Evolutionary conservation across 164 flowering plant genomes (phyloP), one percentile per base, ranked within the genome.

Genomic region (Aristolochia contorta): DNA sequence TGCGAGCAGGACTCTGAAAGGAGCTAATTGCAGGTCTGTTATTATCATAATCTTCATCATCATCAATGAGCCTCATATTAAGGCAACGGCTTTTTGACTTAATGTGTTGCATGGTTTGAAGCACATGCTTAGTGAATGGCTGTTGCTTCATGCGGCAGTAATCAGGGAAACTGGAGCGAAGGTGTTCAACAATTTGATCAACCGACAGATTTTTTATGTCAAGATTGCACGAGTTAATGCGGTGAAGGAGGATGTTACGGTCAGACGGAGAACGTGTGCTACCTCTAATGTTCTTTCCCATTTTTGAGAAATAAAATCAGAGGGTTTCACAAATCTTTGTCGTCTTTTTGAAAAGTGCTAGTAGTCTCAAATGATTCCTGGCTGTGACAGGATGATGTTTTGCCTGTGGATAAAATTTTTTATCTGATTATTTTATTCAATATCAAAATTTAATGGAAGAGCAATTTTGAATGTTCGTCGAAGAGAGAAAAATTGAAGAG

Each of bases 101-200:
- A 7, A 46, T 65, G 20, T 15, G 20, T 6, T 66, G 62, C 12
- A 83, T 76, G 37, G 71, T 24, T 57, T 62, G 53, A 2, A 57
- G 56, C 47, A 88, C 86, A 4, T 25, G 15, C 0, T 16, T 56
- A 3, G 69, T 52, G 62, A 88, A 72, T 4, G 79, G 75, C 9
- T 59, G 69, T 12, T 21, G 67, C 73, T 72, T 74, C 47, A 57
- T 47, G 22, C 86, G 82, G 13, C 53, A 27, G 71, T 79, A 84
- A 5, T 79, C 80, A 0, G 84, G 84, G 64, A 64, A 74, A 21
- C 37, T 61, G 6, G 69, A 41, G 27, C 79, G 82, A 37, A 89
- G 92, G 59, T 72, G 59, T 12, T 80, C 73, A 48, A 83, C 83
- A 48, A 82, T 64, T 1, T 79, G 78, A 1, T 82, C 82, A 10